Base-by-base conservation (phyloP, 352 stramenopile species). In the Globisporangium orthogonon region DNA sequence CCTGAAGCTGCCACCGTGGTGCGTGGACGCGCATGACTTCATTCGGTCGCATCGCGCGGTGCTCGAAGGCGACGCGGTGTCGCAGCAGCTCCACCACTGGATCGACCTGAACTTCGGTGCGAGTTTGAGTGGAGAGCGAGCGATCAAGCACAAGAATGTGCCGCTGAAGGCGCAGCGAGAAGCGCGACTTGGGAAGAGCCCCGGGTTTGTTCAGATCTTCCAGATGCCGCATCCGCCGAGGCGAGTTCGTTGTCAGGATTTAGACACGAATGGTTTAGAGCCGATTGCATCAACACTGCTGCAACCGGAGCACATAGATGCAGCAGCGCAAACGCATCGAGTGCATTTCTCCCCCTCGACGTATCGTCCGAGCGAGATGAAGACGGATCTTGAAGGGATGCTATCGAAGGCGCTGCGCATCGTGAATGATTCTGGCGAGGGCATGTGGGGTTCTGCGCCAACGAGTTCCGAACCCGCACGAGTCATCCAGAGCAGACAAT, bases 61-160 rank as follows among this genome's bases (percentile, higher is more conserved):
- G 72, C 82, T 98, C 7, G 96, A 98, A 63, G 94, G 85, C 48
- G 70, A 91, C 1, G 48, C 89, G 28, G 93, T 98, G 7, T 97
- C 87, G 17, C 41, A 41, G 3, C 53, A 83, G 11, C 65, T 98
- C 6, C 95, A 98, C 65, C 62, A 76, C 15, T 98, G 96, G 96
- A 98, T 98, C 60, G 93, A 98, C 61, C 68, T 98, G n/a, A 98
- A 95, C 60, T 98, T 98, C 65, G 96, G 96, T 3, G 75, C 83
- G 29, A 76, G 73, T 10, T 66, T 98, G 18, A 83, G 67, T 51
- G 92, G 92, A 4, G 71, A 92, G 11, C 66, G 64, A 30, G 90
- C 92, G 17, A 69, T 97, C 14, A 61, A 67, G 4, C 76, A 95
- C 54, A 98, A 97, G 66, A 98, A 98, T 51, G 83, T 98, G 0